Evolutionary conservation across 2,329 filamentous ascomycete genomes (phyloP), one percentile per base, ranked within the genome.

Genomic region (Ceratocystis lukuohia): DNA sequence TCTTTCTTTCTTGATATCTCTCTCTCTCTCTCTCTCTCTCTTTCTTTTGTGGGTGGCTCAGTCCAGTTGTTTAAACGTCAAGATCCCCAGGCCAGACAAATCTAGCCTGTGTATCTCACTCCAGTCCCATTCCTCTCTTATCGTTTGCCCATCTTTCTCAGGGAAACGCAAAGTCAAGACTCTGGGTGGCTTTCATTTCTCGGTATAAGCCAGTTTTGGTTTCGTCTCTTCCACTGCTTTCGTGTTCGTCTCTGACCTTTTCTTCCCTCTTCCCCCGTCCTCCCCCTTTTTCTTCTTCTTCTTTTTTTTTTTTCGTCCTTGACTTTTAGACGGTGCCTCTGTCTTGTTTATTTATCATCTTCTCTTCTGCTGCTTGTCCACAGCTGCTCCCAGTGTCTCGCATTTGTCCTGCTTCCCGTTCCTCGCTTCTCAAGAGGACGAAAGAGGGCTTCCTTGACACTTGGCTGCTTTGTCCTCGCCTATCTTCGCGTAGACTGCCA

Each of bases 401-500:
- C 50, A 48, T 30, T 41, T 61, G 8, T 65, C 53, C 41, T 30
- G 30, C 22, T 28, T 45, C 22, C 20, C 44, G 15, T 7, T 25
- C 20, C n/a, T 63, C 10, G 37, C 37, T 41, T 48, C 28, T 25
- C 46, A 33, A 48, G n/a, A 22, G 25, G 20, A 46, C 45, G 20
- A 17, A 22, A 53, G 25, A 62, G 45, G 33, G 12, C 15, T 45
- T 45, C 37, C 22, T 61, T 30, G 22, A 30, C 37, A 45, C 50
- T 44, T 45, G 25, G 41, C 61, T 45, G 53, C 64, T 48, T 37
- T 63, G 61, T 48, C 10, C 53, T 67, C 66, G 66, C 66, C 61
- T 67, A 67, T 67, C 33, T 45, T 67, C 66, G 62, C 62, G 62
- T 64, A 67, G 50, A 64, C 61, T 50, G 53, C 66, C 53, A 67